phyloP scores from a whole-genome alignment of 1,284 basidiomycete genomes.

The Rhodofomes roseus region DNA sequence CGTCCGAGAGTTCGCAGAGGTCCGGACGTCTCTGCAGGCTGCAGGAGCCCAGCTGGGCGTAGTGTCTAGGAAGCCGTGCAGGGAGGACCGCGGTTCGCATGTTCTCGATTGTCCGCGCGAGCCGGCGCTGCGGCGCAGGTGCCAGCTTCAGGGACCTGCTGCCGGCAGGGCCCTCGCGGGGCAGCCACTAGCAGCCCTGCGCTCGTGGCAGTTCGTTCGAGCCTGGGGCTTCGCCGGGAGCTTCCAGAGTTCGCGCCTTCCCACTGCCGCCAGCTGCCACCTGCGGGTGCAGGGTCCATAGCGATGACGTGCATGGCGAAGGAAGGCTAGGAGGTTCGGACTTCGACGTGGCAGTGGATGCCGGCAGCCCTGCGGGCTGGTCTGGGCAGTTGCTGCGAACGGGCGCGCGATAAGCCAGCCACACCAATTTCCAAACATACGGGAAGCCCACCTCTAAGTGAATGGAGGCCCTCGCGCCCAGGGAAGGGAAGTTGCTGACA shows the following conservation, averaged over 20 bases:
- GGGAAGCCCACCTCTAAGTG: background rate
- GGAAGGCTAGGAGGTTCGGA: background rate
- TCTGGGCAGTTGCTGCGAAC: background rate
- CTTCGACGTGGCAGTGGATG: background rate
- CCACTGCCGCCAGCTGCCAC: background rate
- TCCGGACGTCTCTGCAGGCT: too few species aligned
- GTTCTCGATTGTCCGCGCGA: background rate
- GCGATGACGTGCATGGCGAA: background rate
- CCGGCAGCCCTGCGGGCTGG: background rate
- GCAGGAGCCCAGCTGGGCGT: too few species aligned
- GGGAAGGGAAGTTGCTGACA: background rate
- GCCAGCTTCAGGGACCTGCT: too few species aligned
- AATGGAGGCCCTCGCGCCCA: background rate
- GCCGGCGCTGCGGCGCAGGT: background rate
- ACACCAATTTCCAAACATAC: too few species aligned
- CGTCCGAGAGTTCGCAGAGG: background rate
- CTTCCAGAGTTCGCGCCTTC: background rate
- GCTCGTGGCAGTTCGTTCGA: background rate
- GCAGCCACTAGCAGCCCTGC: too few species aligned
- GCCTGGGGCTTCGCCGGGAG: background rate
- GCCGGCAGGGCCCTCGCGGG: background rate
- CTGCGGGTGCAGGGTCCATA: background rate
- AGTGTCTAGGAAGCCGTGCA: background rate
- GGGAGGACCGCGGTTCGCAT: background rate
- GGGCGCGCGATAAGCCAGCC: background rate